These are phyloP conservation scores for Cercospora beticola DNA, from an alignment of 2,329 filamentous ascomycete genomes.

Conservation along the genomic window DNA sequence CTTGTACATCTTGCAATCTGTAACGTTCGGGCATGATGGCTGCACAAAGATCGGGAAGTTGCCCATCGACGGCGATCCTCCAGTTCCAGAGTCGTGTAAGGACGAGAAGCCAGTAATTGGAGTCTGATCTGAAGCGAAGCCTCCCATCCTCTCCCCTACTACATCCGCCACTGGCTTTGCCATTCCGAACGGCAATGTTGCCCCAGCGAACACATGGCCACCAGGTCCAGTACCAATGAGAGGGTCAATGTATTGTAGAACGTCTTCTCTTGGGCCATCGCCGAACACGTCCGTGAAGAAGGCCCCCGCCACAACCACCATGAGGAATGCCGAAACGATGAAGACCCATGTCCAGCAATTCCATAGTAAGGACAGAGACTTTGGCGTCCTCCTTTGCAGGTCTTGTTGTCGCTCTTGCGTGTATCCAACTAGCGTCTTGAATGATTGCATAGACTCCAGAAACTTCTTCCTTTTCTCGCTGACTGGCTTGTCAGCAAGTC, in stretches of 20 bases:
- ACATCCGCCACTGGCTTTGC: conserved; percentile 43
- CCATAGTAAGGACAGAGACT: conserved; percentile 10
- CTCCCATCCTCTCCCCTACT: conserved; percentile 39
- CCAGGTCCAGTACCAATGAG: conserved; percentile 27
- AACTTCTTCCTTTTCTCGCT: conserved; percentile 9
- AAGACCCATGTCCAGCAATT: conserved; percentile 18
- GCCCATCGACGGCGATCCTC: conserved; percentile 60
- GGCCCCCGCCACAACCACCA: conserved; percentile 12
- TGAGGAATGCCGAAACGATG: conserved; percentile 14
- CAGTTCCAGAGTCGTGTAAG: conserved; percentile 54
- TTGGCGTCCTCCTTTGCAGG: background rate
- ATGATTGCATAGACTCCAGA: conserved; percentile 15
- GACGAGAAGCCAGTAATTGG: conserved; percentile 45
- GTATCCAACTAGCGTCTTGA: conserved; percentile 12
- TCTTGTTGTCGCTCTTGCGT: conserved; percentile 5
- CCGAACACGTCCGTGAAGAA: conserved; percentile 15
- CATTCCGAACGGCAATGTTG: conserved; percentile 47
- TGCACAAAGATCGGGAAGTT: conserved; percentile 73
- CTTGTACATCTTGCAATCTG: conserved; percentile 47
- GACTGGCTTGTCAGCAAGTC: conserved; percentile 2
- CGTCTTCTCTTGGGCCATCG: conserved; percentile 34
- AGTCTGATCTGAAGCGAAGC: conserved; percentile 51
- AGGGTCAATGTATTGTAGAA: conserved; percentile 26
- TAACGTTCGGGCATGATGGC: conserved; percentile 57
- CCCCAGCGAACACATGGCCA: conserved; percentile 46